Evolutionary conservation across 2,329 filamentous ascomycete species (phyloP).

Genomic region (Rugonectria rugulosa): DNA sequence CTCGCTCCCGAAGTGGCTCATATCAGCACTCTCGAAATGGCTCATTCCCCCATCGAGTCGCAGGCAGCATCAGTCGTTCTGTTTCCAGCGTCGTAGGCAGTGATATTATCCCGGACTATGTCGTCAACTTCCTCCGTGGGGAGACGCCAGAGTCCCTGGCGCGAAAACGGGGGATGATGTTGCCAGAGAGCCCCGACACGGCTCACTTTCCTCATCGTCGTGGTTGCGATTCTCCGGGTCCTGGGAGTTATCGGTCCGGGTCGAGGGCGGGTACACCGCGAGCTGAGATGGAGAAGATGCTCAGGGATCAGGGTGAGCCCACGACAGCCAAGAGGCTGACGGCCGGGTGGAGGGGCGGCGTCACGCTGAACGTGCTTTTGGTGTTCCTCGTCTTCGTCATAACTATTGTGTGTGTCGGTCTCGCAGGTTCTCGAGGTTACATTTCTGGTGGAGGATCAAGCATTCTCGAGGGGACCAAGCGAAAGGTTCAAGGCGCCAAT

Average conservation of each 20-base stretch:
- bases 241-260: conserved; percentile 23
- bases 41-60: conserved; percentile 35
- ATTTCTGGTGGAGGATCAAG: conserved; percentile 46
- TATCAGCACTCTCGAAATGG: conserved; percentile 31
- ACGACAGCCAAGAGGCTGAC: conserved; percentile 38
- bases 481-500: conserved; percentile 45
- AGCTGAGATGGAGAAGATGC: conserved; percentile 39
- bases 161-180: conserved; percentile 45
- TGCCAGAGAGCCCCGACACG: conserved; percentile 39
- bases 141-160: conserved; percentile 63
- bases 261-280: conserved; percentile 32
- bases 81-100: conserved; percentile 47
- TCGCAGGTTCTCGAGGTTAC: conserved; percentile 46
- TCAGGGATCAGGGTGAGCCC: conserved; percentile 32
- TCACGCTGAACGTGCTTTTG: conserved; percentile 53
- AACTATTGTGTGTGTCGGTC: conserved; percentile 49
- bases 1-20: conserved; percentile 29
- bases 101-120: conserved; percentile 62
- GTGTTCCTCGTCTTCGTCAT: conserved; percentile 48
- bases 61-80: conserved; percentile 39
- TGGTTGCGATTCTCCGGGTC: conserved; percentile 20
- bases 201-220: conserved; percentile 28
- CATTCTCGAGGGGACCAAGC: conserved; percentile 50
- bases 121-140: conserved; percentile 62
- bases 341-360: conserved; percentile 57